These are phyloP conservation scores for Calonectria multiphialidica DNA, from an alignment of 2,329 filamentous ascomycete genomes.

Conservation along the genomic window DNA sequence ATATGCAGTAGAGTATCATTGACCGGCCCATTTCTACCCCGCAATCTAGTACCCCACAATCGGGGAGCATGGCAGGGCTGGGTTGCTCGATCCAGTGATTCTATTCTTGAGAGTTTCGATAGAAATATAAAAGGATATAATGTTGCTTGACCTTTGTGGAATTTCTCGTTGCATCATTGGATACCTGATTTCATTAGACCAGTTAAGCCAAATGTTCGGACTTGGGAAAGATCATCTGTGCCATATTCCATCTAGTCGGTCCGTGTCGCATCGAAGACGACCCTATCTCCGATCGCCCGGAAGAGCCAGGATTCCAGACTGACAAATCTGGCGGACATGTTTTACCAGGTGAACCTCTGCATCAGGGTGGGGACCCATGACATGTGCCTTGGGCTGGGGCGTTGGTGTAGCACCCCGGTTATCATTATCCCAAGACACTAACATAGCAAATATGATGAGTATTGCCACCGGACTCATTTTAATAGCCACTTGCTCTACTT, in stretches of 20 bases:
- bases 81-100: neutral
- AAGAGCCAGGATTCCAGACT: neutral
- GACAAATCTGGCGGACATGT: constrained; percentile 10
- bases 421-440: constrained; percentile 15
- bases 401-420: neutral
- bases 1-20: neutral
- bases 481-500: neutral
- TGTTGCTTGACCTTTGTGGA: neutral
- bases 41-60: neutral
- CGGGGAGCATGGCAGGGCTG: neutral
- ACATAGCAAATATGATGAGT: neutral
- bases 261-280: neutral
- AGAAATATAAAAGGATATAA: neutral
- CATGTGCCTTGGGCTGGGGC: neutral
- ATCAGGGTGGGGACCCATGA: neutral
- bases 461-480: neutral
- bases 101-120: neutral
- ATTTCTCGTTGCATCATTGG: too few species aligned
- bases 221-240: neutral
- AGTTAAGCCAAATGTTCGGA: neutral
- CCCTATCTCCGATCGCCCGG: neutral
- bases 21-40: neutral
- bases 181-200: too few species aligned
- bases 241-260: neutral
- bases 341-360: neutral